Percentiles rank a stretch among this genome's conserved stretches.
Evolutionary conservation across 208 protist genomes (phyloP).

Genomic region (Leishmania braziliensis): DNA sequence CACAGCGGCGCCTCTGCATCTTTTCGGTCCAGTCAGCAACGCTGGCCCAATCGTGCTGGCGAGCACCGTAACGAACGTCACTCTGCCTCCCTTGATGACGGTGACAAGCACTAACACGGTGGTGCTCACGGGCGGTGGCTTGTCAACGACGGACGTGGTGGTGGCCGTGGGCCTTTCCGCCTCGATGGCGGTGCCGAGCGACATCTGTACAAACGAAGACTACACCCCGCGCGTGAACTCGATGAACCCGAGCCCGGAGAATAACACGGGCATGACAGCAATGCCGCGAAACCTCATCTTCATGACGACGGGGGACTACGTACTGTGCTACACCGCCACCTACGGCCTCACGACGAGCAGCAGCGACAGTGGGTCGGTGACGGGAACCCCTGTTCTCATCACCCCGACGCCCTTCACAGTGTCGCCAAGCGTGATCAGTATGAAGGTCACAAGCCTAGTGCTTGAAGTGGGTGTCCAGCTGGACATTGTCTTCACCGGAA

Average conservation of each 20-base stretch:
- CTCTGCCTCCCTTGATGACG: conserved; percentile 23
- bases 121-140: conserved; percentile 63
- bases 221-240: conserved; percentile 60
- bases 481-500: conserved; percentile 56
- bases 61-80: conserved; percentile 47
- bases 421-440: conserved; percentile 41
- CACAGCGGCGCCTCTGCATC: conserved; percentile 21
- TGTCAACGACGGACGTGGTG: conserved; percentile 61
- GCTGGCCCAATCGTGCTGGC: conserved; percentile 62
- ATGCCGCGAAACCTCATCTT: conserved; percentile 54
- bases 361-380: not conserved
- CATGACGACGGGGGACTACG: conserved; percentile 49
- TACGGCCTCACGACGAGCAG: conserved; percentile 20
- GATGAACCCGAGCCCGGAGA: conserved; percentile 14
- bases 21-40: conserved; percentile 55
- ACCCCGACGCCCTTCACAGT: conserved; percentile 63
- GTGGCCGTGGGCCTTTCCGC: conserved; percentile 57
- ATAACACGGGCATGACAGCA: conserved; percentile 26
- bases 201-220: conserved; percentile 73
- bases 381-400: conserved; percentile 35
- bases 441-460: conserved; percentile 46
- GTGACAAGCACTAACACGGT: conserved; percentile 33
- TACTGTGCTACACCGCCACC: conserved; percentile 71
- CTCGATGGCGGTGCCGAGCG: conserved; percentile 35
- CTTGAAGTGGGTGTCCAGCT: conserved; percentile 51